Percentiles rank a stretch among this genome's conserved stretches.
phyloP scores from a whole-genome alignment of 2,329 filamentous ascomycete genomes.

The Peltaster fructicola region DNA sequence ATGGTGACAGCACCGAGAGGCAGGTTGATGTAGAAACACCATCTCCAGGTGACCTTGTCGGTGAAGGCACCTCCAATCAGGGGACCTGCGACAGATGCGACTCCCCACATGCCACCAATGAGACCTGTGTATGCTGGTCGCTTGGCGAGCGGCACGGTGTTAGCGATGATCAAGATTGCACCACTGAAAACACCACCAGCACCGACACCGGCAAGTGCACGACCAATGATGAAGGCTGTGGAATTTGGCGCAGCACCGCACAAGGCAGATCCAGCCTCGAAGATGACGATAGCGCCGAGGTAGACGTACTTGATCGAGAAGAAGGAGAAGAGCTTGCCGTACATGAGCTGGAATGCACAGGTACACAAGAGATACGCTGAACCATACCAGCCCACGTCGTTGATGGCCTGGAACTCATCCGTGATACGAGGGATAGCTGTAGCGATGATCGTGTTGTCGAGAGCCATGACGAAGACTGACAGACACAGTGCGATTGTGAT shows the following conservation, averaged over 20 bases:
- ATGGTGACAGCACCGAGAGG: constrained; percentile 29
- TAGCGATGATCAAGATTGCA: constrained; percentile 29
- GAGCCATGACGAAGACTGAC: constrained; percentile 17
- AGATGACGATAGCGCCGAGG: constrained; percentile 27
- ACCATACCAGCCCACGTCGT: constrained; percentile 30
- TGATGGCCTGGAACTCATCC: constrained; percentile 28
- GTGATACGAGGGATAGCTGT: constrained; percentile 32
- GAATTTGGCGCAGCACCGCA: constrained; percentile 34
- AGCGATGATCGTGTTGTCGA: constrained; percentile 31
- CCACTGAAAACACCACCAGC: constrained; percentile 33
- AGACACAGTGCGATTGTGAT: constrained; percentile 21
- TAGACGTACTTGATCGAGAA: constrained; percentile 31
- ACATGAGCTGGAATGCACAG: constrained; percentile 24
- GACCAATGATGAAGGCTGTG: constrained; percentile 32
- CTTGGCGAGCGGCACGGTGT: constrained; percentile 26
- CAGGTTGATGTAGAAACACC: constrained; percentile 33
- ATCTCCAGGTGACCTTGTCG: constrained; percentile 21
- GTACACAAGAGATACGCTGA: constrained; percentile 30
- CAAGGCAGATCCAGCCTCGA: constrained; percentile 34
- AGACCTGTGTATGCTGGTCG: constrained; percentile 33
- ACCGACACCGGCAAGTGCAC: constrained; percentile 33
- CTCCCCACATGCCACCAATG: constrained; percentile 31
- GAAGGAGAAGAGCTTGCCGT: constrained; percentile 31
- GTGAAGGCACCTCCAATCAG: constrained; percentile 25
- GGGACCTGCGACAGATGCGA: constrained; percentile 31